These are phyloP conservation scores for Penicillium angulare DNA, from an alignment of 495 filamentous ascomycete genomes.

Conservation along the genomic window DNA sequence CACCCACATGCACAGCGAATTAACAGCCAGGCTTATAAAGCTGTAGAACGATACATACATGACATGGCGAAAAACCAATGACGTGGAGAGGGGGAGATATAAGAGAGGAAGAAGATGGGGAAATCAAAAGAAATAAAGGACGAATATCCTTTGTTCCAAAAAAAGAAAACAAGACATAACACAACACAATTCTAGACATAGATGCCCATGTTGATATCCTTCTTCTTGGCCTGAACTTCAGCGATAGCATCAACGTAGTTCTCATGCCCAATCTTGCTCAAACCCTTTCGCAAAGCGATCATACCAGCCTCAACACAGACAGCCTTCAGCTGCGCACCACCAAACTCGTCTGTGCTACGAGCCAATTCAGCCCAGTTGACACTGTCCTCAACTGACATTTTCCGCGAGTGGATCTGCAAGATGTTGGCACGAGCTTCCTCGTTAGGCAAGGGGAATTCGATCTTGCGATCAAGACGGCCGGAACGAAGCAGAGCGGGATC, in stretches of 20 bases:
- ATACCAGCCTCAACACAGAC: conserved; percentile 99
- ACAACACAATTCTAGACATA: conserved; percentile 38
- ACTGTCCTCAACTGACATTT: conserved; percentile 92
- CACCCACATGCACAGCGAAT: conserved; percentile 24
- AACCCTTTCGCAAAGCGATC: conserved; percentile 92
- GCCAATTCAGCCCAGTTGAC: conserved; percentile 98
- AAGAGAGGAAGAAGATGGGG: no score
- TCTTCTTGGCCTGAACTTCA: conserved; percentile 98
- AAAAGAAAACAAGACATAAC: no score
- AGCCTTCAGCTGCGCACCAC: conserved; percentile 94
- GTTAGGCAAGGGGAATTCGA: conserved; percentile 99
- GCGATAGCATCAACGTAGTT: conserved; percentile 99
- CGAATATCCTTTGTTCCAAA: no score
- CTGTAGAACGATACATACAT: conserved; percentile 30
- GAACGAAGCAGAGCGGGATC: conserved; percentile 93
- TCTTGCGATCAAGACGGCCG: conserved; percentile 95
- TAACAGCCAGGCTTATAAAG: conserved; percentile 16
- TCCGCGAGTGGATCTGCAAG: conserved; percentile 92
- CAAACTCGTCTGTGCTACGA: conserved; percentile 98
- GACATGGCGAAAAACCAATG: conserved; percentile 19
- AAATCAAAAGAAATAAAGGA: conserved; percentile 12
- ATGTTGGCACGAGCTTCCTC: conserved; percentile 98
- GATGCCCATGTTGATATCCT: conserved; percentile 67
- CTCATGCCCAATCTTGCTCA: conserved; percentile 93
- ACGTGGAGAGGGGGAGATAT: no score